phyloP scores from a whole-genome alignment of 371 early-diverging fungal species.

The Mycotypha africana region DNA sequence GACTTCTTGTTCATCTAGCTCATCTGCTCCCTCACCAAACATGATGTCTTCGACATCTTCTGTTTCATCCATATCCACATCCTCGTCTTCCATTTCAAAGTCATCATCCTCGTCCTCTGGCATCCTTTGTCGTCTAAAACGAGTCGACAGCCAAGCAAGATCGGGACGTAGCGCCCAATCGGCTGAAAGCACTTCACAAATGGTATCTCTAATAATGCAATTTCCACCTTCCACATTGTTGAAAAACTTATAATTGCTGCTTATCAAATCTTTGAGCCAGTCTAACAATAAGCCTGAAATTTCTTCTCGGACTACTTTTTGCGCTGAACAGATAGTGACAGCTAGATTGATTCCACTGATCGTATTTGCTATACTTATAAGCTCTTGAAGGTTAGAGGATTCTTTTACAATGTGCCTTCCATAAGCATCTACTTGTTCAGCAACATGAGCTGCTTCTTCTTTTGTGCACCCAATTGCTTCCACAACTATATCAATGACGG shows the following conservation, averaged over 20 bases:
- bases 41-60: conserved; percentile 11
- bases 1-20: conserved; percentile 8
- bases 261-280: conserved; percentile 74
- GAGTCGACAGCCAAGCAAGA: conserved; percentile 31
- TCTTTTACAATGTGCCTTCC: conserved; percentile 77
- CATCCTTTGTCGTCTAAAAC: conserved; percentile 29
- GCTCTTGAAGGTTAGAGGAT: conserved; percentile 53
- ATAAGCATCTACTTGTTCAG: conserved; percentile 40
- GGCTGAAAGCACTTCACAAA: conserved; percentile 66
- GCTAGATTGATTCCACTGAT: conserved; percentile 70
- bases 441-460: conserved; percentile 15
- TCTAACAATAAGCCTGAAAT: conserved; percentile 64
- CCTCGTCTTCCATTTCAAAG: conserved; percentile 13
- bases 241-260: conserved; percentile 57
- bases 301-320: conserved; percentile 81
- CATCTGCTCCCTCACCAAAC: conserved; percentile 7
- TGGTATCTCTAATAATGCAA: conserved; percentile 51
- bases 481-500: conserved; percentile 76
- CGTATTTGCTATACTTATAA: conserved; percentile 59
- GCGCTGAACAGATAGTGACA: conserved; percentile 76
- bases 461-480: conserved; percentile 56
- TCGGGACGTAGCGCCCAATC: conserved; percentile 47
- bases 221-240: conserved; percentile 36
- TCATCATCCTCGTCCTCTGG: conserved; percentile 18
- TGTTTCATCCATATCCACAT: conserved; percentile 9